phyloP scores from a whole-genome alignment of 208 protist species.

The Crithidia acanthocephali region DNA sequence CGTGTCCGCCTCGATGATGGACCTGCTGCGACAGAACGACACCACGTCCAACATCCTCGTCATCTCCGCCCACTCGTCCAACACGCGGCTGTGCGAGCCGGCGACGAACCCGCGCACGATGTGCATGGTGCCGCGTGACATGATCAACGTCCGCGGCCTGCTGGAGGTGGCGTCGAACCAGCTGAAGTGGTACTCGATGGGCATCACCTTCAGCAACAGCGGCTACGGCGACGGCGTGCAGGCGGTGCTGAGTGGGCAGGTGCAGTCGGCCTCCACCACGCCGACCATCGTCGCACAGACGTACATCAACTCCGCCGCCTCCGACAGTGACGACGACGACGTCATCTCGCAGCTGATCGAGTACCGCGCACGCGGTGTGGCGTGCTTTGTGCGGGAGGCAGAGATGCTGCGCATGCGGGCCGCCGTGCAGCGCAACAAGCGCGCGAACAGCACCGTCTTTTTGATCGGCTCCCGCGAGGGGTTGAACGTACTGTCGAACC shows the following conservation, averaged over 20 bases:
- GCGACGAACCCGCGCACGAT: slow-evolving; percentile 60
- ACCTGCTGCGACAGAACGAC: slow-evolving; percentile 59
- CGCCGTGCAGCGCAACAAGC: slow-evolving; percentile 44
- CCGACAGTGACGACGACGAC: slow-evolving; percentile 63
- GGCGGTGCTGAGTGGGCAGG: slow-evolving; percentile 41
- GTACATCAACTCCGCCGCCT: slow-evolving; percentile 56
- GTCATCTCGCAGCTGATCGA: slow-evolving; percentile 46
- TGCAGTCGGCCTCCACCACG: slow-evolving; percentile 47
- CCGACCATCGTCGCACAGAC: slow-evolving; percentile 71
- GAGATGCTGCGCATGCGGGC: slow-evolving; percentile 58
- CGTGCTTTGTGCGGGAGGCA: slow-evolving; percentile 64
- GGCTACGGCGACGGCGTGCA: slow-evolving; percentile 69
- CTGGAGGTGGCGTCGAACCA: slow-evolving; percentile 67
- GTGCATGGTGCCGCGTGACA: slow-evolving; percentile 81
- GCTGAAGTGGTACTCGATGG: slow-evolving; percentile 76
- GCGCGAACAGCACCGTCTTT: slow-evolving; percentile 46
- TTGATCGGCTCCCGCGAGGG: slow-evolving; percentile 70
- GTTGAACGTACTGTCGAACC: slow-evolving; percentile 54
- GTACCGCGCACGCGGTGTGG: slow-evolving; percentile 54
- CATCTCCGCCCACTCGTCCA: slow-evolving; percentile 68
- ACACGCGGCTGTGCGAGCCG: slow-evolving; percentile 64
- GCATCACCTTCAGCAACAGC: slow-evolving; percentile 63
- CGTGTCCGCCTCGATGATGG: slow-evolving; percentile 62
- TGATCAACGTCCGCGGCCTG: slow-evolving; percentile 68
- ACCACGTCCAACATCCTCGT: slow-evolving; percentile 52